Conservation (phyloP, 1,139 yeast species). For the Saccharomyces hybrid region DNA sequence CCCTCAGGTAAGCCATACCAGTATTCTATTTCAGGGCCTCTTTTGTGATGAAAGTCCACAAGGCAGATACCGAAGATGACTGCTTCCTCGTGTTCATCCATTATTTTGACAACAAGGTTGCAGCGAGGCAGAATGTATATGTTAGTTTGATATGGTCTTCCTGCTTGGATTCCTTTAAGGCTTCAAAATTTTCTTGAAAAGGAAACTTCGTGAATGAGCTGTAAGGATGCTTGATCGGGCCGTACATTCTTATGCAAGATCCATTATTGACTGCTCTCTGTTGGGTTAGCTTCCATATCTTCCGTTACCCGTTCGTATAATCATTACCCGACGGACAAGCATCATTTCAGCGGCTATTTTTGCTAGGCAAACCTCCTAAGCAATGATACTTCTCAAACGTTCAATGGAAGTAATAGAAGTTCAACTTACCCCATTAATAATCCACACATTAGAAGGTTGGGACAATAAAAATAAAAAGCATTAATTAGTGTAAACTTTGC, state of each 20-base stretch:
- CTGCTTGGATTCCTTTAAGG: neutral
- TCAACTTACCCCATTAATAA: neutral
- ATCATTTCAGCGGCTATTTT: neutral
- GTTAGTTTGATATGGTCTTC: neutral
- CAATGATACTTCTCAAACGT: neutral
- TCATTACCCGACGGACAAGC: neutral
- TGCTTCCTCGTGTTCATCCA: neutral
- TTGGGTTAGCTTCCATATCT: neutral
- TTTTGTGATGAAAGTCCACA: constrained; percentile 86
- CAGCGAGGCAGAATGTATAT: neutral
- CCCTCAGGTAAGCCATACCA: constrained; percentile 65
- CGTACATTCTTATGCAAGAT: neutral
- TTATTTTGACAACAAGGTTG: neutral
- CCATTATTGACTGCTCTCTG: neutral
- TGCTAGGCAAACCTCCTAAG: neutral
- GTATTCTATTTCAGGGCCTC: constrained; percentile 94
- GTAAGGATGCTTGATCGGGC: neutral
- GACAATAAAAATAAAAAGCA: neutral
- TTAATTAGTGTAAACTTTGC: no score
- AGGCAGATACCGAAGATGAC: constrained; percentile 76
- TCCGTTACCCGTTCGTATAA: neutral
- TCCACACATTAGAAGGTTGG: neutral
- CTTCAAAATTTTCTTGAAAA: neutral
- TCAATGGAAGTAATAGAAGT: neutral
- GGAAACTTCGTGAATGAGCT: neutral